Conservation (phyloP, 345 rosid species). For the Conringia planisiliqua region DNA sequence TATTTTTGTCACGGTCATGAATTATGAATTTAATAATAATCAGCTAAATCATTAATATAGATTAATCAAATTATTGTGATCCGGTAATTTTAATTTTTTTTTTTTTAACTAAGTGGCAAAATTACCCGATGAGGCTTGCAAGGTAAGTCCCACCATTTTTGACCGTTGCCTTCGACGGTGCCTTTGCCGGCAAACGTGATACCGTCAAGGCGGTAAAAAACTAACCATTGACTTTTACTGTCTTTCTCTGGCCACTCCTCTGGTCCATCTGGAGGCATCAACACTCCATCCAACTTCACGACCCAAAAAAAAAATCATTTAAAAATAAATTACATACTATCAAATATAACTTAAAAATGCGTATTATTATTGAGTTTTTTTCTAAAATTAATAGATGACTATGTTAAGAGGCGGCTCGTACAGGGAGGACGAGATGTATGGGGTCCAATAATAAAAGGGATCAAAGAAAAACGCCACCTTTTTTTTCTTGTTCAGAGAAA, state of each 20-base stretch:
- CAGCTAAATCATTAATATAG: background rate
- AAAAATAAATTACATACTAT: background rate
- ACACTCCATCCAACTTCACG: constrained; percentile 65
- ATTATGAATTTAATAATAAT: background rate
- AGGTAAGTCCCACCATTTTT: constrained; percentile 98
- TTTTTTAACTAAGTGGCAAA: background rate
- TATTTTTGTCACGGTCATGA: background rate
- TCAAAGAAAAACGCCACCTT: background rate
- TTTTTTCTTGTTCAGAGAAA: background rate
- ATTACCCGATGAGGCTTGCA: constrained; percentile 97
- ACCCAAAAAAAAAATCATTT: background rate
- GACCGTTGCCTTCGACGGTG: constrained; percentile 92
- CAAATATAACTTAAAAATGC: background rate
- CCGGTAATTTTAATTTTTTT: background rate
- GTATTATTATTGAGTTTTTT: too few relatives aligned
- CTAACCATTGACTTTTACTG: constrained; percentile 81
- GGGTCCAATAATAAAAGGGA: background rate
- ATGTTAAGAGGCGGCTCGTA: background rate
- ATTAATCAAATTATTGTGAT: background rate
- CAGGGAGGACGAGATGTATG: background rate
- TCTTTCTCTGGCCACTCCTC: constrained; percentile 78
- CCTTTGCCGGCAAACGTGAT: constrained; percentile 75
- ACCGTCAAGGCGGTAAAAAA: constrained; percentile 67
- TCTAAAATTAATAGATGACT: background rate
- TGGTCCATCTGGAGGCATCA: constrained; percentile 94